These are phyloP conservation scores for Nemania sp. DNA, from an alignment of 2,329 filamentous ascomycete species.

Conservation along the genomic window DNA sequence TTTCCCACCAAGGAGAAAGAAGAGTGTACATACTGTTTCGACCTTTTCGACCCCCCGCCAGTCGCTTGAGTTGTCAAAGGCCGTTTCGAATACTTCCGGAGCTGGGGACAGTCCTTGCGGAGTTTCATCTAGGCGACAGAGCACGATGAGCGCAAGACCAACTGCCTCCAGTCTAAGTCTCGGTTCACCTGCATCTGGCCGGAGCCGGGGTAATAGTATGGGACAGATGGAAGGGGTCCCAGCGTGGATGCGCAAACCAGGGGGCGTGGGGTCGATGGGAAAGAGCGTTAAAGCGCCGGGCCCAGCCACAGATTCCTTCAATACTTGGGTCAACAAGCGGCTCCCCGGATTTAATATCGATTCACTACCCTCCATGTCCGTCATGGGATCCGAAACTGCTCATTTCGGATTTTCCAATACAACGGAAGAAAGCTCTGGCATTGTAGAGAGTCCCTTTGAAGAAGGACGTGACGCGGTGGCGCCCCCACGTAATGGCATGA, in stretches of 20 bases:
- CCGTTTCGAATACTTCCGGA: slow-evolving; percentile 48
- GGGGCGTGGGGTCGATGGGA: slow-evolving; percentile 86
- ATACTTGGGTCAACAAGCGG: slow-evolving; percentile 85
- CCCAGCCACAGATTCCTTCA: slow-evolving; percentile 85
- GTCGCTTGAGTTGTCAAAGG: slow-evolving; percentile 70
- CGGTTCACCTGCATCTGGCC: slow-evolving; percentile 45
- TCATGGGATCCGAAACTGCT: slow-evolving; percentile 71
- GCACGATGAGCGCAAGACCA: slow-evolving; percentile 45
- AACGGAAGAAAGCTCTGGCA: slow-evolving; percentile 53
- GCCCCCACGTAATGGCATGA: slow-evolving; percentile 61
- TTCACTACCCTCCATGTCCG: slow-evolving; percentile 72
- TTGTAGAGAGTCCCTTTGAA: slow-evolving; percentile 66
- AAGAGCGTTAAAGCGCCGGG: slow-evolving; percentile 79
- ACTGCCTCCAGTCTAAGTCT: slow-evolving; percentile 46
- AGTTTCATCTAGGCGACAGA: slow-evolving; percentile 50
- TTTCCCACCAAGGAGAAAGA: slow-evolving; percentile 90
- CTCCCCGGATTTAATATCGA: slow-evolving; percentile 82
- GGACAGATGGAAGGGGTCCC: slow-evolving; percentile 53
- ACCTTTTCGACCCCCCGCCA: slow-evolving; percentile 74
- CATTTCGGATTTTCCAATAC: slow-evolving; percentile 65
- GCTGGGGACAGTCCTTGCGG: slow-evolving; percentile 49
- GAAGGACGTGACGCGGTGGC: slow-evolving; percentile 59
- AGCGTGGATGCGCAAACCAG: slow-evolving; percentile 81
- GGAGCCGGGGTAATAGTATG: slow-evolving; percentile 49
- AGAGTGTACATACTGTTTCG: slow-evolving; percentile 77